Evolutionary conservation across 495 filamentous ascomycete genomes (phyloP).

Genomic region (Aspergillus panamensis): DNA sequence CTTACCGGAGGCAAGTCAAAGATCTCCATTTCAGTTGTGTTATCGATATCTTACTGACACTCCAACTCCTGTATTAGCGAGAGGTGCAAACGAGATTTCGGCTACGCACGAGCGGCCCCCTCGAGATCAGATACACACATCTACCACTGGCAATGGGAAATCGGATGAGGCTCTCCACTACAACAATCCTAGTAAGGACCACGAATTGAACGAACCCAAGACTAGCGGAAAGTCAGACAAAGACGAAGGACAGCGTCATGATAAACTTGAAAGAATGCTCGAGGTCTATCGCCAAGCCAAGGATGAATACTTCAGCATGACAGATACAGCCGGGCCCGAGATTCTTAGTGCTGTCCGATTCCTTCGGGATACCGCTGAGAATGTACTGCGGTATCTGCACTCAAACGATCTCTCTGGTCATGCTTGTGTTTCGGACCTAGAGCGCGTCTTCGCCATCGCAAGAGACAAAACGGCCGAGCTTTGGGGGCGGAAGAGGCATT

Average conservation of each 20-base stretch:
- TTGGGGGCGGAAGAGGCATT: constrained; percentile 41
- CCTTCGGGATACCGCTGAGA: constrained; percentile 49
- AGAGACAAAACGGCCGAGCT: constrained; percentile 35
- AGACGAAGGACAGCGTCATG: constrained; percentile 3
- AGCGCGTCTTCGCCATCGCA: constrained; percentile 27
- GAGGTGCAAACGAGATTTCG: neutral
- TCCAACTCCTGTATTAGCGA: neutral
- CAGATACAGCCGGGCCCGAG: constrained; percentile 18
- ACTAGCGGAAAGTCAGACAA: neutral
- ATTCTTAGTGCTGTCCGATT: constrained; percentile 38
- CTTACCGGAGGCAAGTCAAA: constrained; percentile 20
- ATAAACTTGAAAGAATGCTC: constrained; percentile 30
- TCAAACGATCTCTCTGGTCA: constrained; percentile 23
- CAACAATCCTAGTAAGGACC: neutral
- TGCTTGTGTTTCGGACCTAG: constrained; percentile 31
- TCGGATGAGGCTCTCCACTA: neutral
- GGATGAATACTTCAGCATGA: constrained; percentile 33
- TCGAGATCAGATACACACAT: neutral
- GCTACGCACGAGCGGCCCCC: neutral
- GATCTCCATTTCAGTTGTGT: neutral
- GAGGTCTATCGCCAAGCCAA: constrained; percentile 38
- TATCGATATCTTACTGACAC: neutral
- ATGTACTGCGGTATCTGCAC: constrained; percentile 36
- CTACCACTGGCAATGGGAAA: neutral
- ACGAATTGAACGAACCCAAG: neutral